Conservation (phyloP, 345 rosid species). For the Passiflora organensis region DNA sequence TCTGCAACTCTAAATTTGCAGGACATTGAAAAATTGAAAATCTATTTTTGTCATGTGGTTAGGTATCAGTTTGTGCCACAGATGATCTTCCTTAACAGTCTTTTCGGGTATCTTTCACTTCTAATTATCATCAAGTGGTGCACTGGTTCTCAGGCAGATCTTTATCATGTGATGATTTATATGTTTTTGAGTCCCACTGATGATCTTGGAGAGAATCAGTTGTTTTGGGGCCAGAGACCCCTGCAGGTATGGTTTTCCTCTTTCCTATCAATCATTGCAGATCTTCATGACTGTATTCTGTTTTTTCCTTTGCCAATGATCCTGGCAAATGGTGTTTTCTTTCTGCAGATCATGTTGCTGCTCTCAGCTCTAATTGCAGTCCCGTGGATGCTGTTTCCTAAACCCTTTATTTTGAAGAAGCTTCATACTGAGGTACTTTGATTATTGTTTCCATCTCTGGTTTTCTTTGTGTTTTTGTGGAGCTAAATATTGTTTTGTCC, state of each 20-base stretch:
- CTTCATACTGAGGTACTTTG: conserved; percentile 63
- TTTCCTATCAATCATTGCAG: conserved; percentile 1
- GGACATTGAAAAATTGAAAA: conserved; percentile 8
- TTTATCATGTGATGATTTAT: conserved; percentile 98
- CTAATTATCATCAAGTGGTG: conserved; percentile 94
- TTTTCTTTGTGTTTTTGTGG: background rate
- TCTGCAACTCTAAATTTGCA: background rate
- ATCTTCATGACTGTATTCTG: background rate
- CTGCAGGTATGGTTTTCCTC: conserved; percentile 59
- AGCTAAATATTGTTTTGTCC: background rate
- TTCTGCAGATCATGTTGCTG: conserved; percentile 70
- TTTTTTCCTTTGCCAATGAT: conserved; percentile 14
- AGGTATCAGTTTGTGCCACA: conserved; percentile 99
- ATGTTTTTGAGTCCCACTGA: conserved; percentile 97
- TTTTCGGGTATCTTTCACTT: conserved; percentile 92
- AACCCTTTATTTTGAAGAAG: conserved; percentile 85
- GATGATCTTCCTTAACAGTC: conserved; percentile 86
- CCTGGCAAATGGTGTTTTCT: conserved; percentile 19
- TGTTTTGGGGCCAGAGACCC: conserved; percentile 93
- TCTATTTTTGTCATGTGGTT: conserved; percentile 24
- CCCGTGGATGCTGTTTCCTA: conserved; percentile 98
- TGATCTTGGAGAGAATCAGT: conserved; percentile 78
- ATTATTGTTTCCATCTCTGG: conserved; percentile 6
- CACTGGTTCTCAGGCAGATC: conserved; percentile 96
- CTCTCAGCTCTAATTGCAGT: conserved; percentile 77